Percentiles rank a stretch among this genome's conserved stretches.
phyloP scores from a whole-genome alignment of 2,329 filamentous ascomycete genomes.

The Bipolaris victoriae region DNA sequence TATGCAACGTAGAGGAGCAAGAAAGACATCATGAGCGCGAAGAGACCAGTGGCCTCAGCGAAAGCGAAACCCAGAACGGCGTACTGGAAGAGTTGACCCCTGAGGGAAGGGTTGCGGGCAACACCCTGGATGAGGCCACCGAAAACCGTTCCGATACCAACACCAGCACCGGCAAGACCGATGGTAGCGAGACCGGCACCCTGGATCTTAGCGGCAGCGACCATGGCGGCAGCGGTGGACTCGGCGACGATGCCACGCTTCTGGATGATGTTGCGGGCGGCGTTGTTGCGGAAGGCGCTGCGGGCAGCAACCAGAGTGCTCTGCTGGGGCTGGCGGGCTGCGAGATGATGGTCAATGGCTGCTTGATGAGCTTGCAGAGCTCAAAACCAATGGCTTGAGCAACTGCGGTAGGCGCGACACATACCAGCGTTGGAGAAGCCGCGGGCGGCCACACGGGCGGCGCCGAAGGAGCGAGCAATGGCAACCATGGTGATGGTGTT shows the following conservation, averaged over 20 bases:
- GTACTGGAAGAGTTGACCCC: slow-evolving; percentile 94
- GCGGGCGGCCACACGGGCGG: slow-evolving; percentile 50
- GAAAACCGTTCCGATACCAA: slow-evolving; percentile 95
- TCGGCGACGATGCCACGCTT: slow-evolving; percentile 52
- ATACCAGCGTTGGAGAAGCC: slow-evolving; percentile 49
- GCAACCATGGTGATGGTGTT: slow-evolving; percentile 49
- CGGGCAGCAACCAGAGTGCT: slow-evolving; percentile 50
- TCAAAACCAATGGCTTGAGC: slow-evolving; percentile 41
- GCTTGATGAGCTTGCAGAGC: slow-evolving; percentile 29
- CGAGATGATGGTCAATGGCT: slow-evolving; percentile 43
- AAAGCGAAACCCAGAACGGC: slow-evolving; percentile 95
- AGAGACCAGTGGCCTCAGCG: slow-evolving; percentile 83
- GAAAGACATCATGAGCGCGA: slow-evolving; percentile 60
- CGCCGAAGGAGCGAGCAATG: slow-evolving; percentile 50
- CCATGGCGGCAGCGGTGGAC: slow-evolving; percentile 52
- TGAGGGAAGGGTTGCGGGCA: slow-evolving; percentile 92
- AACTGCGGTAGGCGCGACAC: slow-evolving; percentile 45
- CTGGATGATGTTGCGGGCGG: slow-evolving; percentile 50
- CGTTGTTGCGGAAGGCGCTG: slow-evolving; percentile 51
- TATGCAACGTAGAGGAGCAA: slow-evolving; percentile 52
- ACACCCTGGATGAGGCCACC: slow-evolving; percentile 86
- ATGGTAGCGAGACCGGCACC: slow-evolving; percentile 71
- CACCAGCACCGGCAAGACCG: slow-evolving; percentile 90
- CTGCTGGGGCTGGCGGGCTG: slow-evolving; percentile 45
- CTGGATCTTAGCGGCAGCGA: slow-evolving; percentile 52